Evolutionary conservation across 2,329 filamentous ascomycete species (phyloP).

Genomic region (Phaeosphaeria sp.): DNA sequence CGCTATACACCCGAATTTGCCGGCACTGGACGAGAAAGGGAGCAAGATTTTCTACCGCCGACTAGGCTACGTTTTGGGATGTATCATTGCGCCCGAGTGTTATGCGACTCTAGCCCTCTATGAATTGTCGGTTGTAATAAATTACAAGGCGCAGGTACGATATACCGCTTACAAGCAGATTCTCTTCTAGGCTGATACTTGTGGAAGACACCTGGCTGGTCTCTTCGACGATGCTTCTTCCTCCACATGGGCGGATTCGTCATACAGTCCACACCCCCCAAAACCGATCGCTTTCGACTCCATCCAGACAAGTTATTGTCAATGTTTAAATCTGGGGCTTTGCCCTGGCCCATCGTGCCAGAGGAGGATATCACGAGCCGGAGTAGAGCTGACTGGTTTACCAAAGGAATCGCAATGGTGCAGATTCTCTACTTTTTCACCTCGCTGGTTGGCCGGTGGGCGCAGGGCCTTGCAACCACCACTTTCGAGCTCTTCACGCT

Average conservation of each 20-base stretch:
- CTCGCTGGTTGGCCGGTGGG: conserved; percentile 14
- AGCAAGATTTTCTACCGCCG: conserved; percentile 1
- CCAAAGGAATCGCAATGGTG: conserved; percentile 12
- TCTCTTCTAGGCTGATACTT: not conserved
- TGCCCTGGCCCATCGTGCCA: not conserved
- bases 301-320: not conserved
- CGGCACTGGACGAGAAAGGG: conserved; percentile 6
- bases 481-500: conserved; percentile 28
- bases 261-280: not conserved
- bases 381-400: conserved; percentile 17
- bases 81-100: conserved; percentile 13
- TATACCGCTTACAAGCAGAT: not conserved
- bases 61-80: not conserved
- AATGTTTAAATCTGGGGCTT: not conserved
- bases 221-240: conserved; percentile 14
- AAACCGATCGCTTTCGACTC: not conserved
- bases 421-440: conserved; percentile 19
- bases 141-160: not conserved
- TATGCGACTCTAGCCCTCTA: not conserved
- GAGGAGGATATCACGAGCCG: conserved; percentile 15
- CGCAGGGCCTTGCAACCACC: conserved; percentile 11
- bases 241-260: conserved; percentile 18
- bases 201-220: conserved; percentile 8
- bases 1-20: conserved; percentile 39
- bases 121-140: not conserved